phyloP scores from a whole-genome alignment of 345 rosid species.

The Rhodamnia argentea region DNA sequence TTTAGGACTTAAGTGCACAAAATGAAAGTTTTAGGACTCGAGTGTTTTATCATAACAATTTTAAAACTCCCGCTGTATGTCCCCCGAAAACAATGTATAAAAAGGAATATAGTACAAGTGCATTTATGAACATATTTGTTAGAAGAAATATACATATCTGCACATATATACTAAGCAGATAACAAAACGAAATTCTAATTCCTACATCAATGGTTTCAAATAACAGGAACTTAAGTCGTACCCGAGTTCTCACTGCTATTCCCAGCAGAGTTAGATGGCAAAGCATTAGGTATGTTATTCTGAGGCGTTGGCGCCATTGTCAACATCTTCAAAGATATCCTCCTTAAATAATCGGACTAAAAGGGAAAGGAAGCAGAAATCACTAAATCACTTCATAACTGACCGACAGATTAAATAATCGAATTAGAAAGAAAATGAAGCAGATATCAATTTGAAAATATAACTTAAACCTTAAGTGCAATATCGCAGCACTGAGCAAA shows the following conservation, averaged over 20 bases:
- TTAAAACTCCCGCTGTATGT: neutral
- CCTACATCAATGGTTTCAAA: neutral
- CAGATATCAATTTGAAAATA: neutral
- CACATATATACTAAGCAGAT: neutral
- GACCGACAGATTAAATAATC: neutral
- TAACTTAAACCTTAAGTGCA: neutral
- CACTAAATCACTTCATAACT: neutral
- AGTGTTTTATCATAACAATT: neutral
- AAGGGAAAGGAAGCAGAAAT: neutral
- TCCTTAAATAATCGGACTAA: slow-evolving; percentile 68
- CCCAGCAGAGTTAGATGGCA: slow-evolving; percentile 24
- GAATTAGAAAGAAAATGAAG: neutral
- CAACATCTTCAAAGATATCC: slow-evolving; percentile 72
- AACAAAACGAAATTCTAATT: neutral
- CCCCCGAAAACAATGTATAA: neutral
- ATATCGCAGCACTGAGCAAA: neutral
- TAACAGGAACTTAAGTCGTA: slow-evolving; percentile 2
- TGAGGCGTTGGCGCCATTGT: slow-evolving; percentile 54
- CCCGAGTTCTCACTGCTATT: slow-evolving; percentile 44
- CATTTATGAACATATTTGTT: neutral
- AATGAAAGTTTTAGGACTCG: neutral
- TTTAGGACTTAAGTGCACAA: neutral
- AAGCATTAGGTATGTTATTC: slow-evolving; percentile 21
- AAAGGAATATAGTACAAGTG: neutral
- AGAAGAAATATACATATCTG: neutral